These are phyloP conservation scores for Ogataea trehaloabstinens DNA, from an alignment of 805 yeast species.

Conservation along the genomic window DNA sequence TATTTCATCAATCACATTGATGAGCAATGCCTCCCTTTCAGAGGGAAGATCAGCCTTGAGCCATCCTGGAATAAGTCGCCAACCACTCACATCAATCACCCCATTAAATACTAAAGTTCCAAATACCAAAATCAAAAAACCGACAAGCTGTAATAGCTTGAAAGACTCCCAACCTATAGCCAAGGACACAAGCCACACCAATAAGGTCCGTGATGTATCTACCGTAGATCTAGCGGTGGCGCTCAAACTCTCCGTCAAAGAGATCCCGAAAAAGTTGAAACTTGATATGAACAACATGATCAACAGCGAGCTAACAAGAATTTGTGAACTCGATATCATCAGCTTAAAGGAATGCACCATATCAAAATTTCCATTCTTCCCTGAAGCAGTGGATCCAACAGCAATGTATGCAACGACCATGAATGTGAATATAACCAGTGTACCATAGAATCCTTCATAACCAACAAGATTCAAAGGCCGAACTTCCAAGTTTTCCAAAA, in stretches of 20 bases:
- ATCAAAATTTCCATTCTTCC: constrained; percentile 54
- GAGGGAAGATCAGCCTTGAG: constrained; percentile 33
- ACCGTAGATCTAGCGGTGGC: constrained; percentile 80
- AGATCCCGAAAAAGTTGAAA: constrained; percentile 72
- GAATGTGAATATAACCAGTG: constrained; percentile 39
- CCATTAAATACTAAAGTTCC: constrained; percentile 78
- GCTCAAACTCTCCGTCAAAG: constrained; percentile 60
- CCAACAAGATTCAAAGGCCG: constrained; percentile 68
- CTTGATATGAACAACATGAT: constrained; percentile 72
- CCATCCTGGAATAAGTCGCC: constrained; percentile 46
- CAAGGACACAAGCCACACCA: constrained; percentile 74
- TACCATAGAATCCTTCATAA: constrained; percentile 71
- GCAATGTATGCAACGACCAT: constrained; percentile 45
- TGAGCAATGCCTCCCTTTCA: constrained; percentile 23
- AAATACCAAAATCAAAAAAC: constrained; percentile 59
- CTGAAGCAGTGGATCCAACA: constrained; percentile 38
- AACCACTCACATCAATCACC: constrained; percentile 52
- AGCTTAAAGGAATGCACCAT: constrained; percentile 48
- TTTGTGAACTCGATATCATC: constrained; percentile 40
- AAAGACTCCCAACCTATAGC: constrained; percentile 74
- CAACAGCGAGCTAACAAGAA: constrained; percentile 53
- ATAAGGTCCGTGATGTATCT: constrained; percentile 71
- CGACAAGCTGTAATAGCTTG: constrained; percentile 57
- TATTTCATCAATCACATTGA: constrained; percentile 38
- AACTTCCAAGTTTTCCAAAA: constrained; percentile 50